These are phyloP conservation scores for Neohortaea acidophila DNA, from an alignment of 495 filamentous ascomycete genomes.

Conservation along the genomic window DNA sequence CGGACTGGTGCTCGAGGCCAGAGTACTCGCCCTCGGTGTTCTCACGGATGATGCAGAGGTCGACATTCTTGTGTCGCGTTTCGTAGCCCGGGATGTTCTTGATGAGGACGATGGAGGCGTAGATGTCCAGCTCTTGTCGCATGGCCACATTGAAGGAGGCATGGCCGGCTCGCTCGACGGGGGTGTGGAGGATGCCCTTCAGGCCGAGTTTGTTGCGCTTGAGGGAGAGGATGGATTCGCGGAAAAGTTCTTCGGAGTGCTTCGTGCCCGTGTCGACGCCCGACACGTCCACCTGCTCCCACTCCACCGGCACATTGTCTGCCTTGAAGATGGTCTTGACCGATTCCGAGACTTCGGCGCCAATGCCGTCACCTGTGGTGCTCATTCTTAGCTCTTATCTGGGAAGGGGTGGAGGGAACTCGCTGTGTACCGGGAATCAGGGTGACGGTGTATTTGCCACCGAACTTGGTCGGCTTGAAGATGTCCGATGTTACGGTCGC, in stretches of 20 bases:
- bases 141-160: constrained; percentile 99
- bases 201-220: constrained; percentile 96
- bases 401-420: constrained; percentile 11
- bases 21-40: constrained; percentile 99
- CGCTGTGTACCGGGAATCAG: constrained; percentile 66
- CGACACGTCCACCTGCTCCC: constrained; percentile 95
- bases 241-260: constrained; percentile 86
- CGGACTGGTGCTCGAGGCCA: constrained; percentile 94
- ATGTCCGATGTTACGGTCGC: constrained; percentile 76
- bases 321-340: constrained; percentile 99
- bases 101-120: constrained; percentile 91
- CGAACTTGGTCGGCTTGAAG: constrained; percentile 98
- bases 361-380: constrained; percentile 73
- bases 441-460: constrained; percentile 97
- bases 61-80: constrained; percentile 90
- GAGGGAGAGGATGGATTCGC: constrained; percentile 83
- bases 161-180: constrained; percentile 90
- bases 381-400: constrained; percentile 14
- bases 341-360: constrained; percentile 92
- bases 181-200: constrained; percentile 94
- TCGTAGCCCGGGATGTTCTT: constrained; percentile 99
- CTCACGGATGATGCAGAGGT: constrained; percentile 97
- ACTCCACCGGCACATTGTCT: constrained; percentile 95
- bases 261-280: constrained; percentile 76
- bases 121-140: constrained; percentile 97